Evolutionary conservation across 495 filamentous ascomycete genomes (phyloP), one percentile per base, ranked within the genome.

Genomic region (Podospora fimiseda): DNA sequence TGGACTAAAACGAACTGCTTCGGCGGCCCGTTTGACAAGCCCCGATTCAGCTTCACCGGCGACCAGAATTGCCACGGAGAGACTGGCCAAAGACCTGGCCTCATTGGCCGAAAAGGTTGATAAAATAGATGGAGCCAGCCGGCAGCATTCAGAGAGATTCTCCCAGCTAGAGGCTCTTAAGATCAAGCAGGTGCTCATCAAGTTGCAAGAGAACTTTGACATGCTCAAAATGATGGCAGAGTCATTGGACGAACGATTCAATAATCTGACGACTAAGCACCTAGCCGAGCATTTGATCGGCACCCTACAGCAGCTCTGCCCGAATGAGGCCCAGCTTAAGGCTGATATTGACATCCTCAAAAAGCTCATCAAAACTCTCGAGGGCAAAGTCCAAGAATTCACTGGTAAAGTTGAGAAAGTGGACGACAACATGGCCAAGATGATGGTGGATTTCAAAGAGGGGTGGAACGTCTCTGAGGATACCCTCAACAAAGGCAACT

Each of bases 191-290:
- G n/a, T n/a, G n/a, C n/a, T 37, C 33, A 37, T 8, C 33, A 37
- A 37, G n/a, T n/a, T 37, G 33, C 8, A 37, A 37, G 8, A 37
- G n/a, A 14, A 37, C 33, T 37, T 37, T 37, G 33, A n/a, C n/a
- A n/a, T n/a, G n/a, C n/a, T n/a, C n/a, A n/a, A n/a, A n/a, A n/a
- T n/a, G n/a, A n/a, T n/a, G n/a, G n/a, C n/a, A n/a, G n/a, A n/a
- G 9, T 48, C 52, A 1, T 42, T 69, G 13, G 51, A 66, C 40
- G 40, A 53, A 9, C 58, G 54, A 6, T 68, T 43, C 20, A 62
- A 59, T 47, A 70, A 68, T 27, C 27, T 70, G 11, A 44, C 60
- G 15, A 66, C 66, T 14, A 59, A 56, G 20, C 36, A 51, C 1
- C 42, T 70, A 2, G 59, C 57, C 0, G 57, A 68, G 33, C 30